Percentiles rank a stretch among this genome's conserved stretches.
phyloP scores from a whole-genome alignment of 2,329 filamentous ascomycete species.

The Exophiala spinifera region DNA sequence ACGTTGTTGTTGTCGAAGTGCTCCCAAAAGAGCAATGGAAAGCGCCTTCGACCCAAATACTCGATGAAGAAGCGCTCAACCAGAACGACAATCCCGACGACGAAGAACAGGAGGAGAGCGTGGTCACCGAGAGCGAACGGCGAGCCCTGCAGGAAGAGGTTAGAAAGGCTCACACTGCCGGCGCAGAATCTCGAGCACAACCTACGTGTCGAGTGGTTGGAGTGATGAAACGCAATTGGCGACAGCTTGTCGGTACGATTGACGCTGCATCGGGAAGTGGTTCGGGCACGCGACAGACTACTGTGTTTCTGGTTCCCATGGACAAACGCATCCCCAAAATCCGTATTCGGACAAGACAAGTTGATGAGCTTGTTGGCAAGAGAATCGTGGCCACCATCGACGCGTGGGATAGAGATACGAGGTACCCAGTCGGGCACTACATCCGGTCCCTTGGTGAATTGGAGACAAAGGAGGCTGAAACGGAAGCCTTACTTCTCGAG shows the following conservation, averaged over 20 bases:
- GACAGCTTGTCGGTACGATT: conserved; percentile 94
- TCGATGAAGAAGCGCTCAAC: conserved; percentile 88
- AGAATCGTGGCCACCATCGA: conserved; percentile 91
- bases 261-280: conserved; percentile 71
- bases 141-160: conserved; percentile 88
- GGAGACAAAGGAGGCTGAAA: conserved; percentile 96
- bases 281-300: conserved; percentile 80
- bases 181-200: conserved; percentile 72
- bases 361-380: conserved; percentile 82
- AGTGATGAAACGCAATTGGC: conserved; percentile 92
- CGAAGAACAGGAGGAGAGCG: conserved; percentile 67
- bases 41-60: conserved; percentile 87
- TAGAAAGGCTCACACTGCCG: conserved; percentile 75
- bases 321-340: conserved; percentile 98
- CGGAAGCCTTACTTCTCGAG: conserved; percentile 87
- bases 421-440: conserved; percentile 90
- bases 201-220: conserved; percentile 92
- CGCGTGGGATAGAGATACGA: conserved; percentile 88
- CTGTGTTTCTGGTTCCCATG: conserved; percentile 94
- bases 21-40: conserved; percentile 97
- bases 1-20: conserved; percentile 89
- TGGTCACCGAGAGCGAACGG: conserved; percentile 86
- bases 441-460: conserved; percentile 88
- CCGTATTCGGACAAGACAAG: conserved; percentile 84
- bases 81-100: conserved; percentile 90